Evolutionary conservation across 345 rosid genomes (phyloP).

Genomic region (Aegle marmelos): DNA sequence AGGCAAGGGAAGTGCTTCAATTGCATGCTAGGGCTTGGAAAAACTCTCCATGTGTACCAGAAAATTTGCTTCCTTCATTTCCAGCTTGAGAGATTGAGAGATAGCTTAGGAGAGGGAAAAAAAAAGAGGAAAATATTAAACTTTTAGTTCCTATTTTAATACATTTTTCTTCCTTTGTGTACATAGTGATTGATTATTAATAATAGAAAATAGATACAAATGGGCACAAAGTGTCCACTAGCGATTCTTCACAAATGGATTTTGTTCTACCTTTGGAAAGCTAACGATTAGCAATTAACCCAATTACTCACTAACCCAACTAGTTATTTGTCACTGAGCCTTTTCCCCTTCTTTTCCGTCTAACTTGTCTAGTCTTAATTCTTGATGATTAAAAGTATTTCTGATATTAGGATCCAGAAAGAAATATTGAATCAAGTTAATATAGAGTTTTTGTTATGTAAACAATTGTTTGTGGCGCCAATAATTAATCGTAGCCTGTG

Average conservation of each 20-base stretch:
- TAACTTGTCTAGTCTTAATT: background rate
- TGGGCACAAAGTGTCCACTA: background rate
- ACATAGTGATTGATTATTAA: background rate
- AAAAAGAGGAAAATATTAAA: background rate
- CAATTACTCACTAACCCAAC: background rate
- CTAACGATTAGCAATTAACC: background rate
- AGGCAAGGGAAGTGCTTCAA: slow-evolving; percentile 60
- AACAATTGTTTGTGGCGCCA: background rate
- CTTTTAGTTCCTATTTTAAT: background rate
- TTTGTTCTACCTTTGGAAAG: background rate
- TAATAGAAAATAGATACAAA: background rate
- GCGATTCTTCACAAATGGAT: background rate
- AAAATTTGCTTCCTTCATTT: slow-evolving; percentile 32
- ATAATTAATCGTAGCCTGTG: background rate
- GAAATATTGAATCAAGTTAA: background rate
- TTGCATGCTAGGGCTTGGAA: slow-evolving; percentile 68
- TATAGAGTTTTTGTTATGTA: background rate
- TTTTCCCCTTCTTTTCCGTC: background rate
- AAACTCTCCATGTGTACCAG: slow-evolving; percentile 55
- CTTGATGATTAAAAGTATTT: background rate
- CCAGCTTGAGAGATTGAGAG: slow-evolving; percentile 19
- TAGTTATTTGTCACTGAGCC: background rate
- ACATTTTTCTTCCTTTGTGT: background rate
- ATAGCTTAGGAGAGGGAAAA: background rate
- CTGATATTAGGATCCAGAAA: too few relatives aligned